These are phyloP conservation scores for Phoenix roebelenii DNA, from an alignment of 176 grass and related monocot species.

Conservation along the genomic window DNA sequence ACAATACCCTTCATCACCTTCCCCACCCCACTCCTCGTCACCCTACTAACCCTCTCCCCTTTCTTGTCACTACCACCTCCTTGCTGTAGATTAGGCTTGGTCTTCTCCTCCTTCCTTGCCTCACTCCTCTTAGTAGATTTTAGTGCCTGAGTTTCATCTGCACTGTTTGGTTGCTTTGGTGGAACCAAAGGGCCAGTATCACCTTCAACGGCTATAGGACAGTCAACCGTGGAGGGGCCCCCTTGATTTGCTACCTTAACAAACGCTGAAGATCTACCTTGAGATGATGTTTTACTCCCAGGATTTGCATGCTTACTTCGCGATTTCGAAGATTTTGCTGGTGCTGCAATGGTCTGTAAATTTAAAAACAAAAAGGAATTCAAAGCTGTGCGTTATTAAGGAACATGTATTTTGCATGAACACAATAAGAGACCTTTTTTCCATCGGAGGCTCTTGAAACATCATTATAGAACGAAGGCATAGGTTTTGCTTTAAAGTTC, in stretches of 20 bases:
- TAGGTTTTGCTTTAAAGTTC: conserved; percentile 22
- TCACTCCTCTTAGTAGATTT: background rate
- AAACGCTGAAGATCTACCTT: background rate
- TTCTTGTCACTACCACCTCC: background rate
- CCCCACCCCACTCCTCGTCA: background rate
- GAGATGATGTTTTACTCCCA: background rate
- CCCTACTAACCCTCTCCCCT: background rate
- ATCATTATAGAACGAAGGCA: conserved; percentile 23
- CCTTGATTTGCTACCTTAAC: background rate
- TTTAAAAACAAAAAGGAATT: background rate
- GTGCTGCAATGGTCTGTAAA: background rate
- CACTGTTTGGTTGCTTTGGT: background rate
- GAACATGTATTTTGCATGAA: background rate
- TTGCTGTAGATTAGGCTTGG: background rate
- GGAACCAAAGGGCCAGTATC: background rate
- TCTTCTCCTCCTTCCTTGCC: background rate
- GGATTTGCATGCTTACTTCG: background rate
- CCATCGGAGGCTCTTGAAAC: background rate
- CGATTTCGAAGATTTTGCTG: background rate
- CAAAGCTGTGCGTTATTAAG: background rate
- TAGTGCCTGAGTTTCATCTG: background rate
- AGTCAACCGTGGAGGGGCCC: background rate
- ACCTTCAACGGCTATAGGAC: no score
- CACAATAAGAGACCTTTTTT: conserved; percentile 9
- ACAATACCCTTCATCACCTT: conserved; percentile 2